Evolutionary conservation across 73 alveolate species (phyloP).

Genomic region (Blepharisma japonicum): DNA sequence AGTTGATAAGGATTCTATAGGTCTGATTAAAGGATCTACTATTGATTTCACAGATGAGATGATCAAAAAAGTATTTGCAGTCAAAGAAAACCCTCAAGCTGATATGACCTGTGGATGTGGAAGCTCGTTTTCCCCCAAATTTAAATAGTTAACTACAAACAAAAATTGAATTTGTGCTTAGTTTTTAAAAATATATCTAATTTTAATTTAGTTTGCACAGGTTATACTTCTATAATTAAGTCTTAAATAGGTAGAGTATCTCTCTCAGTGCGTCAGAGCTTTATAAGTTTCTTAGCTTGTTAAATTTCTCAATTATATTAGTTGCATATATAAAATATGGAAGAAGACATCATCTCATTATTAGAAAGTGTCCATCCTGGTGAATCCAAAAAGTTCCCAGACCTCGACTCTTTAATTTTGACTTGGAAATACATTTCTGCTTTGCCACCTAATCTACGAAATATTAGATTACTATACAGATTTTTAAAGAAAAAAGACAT

Average conservation of each 20-base stretch:
- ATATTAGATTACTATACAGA: not conserved
- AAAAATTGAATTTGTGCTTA: too few species aligned
- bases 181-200: too few species aligned
- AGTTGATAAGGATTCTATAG: slow-evolving; percentile 38
- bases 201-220: too few species aligned
- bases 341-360: not conserved
- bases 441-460: not conserved
- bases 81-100: slow-evolving; percentile 46
- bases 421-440: slow-evolving; percentile 17
- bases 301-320: too few species aligned
- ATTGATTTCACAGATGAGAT: slow-evolving; percentile 44
- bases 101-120: slow-evolving; percentile 57
- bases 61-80: slow-evolving; percentile 42
- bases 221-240: too few species aligned
- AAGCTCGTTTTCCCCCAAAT: slow-evolving; percentile 43
- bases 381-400: slow-evolving; percentile 7
- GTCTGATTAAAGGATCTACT: slow-evolving; percentile 32
- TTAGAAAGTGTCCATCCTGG: not conserved
- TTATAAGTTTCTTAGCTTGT: too few species aligned
- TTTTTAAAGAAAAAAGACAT: not conserved
- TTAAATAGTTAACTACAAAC: not conserved
- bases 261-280: too few species aligned
- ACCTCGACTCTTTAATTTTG: not conserved
- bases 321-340: not conserved
- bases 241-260: too few species aligned